phyloP scores from a whole-genome alignment of 2,329 filamentous ascomycete species.

The Mycosphaerelloides madeirae region DNA sequence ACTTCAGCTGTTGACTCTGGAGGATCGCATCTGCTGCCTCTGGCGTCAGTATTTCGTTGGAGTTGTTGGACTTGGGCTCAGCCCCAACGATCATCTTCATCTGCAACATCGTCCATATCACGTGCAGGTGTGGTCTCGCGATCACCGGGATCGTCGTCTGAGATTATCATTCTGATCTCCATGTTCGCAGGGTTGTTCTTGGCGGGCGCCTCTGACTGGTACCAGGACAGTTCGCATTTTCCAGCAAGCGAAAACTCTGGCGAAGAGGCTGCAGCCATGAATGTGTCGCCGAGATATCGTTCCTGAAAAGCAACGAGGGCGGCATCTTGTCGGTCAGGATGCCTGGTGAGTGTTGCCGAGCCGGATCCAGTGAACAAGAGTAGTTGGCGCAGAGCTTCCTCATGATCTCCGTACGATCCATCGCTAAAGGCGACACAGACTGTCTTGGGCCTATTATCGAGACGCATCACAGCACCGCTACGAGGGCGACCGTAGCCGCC shows the following conservation, averaged over 20 bases:
- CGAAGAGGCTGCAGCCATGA: slow-evolving; percentile 26
- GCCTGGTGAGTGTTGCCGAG: slow-evolving; percentile 34
- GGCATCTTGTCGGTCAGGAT: slow-evolving; percentile 36
- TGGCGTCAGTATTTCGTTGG: too few relatives aligned
- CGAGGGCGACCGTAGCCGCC: slow-evolving; percentile 43
- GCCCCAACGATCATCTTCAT: slow-evolving; percentile 23
- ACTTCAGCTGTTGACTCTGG: too few relatives aligned
- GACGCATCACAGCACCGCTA: slow-evolving; percentile 54
- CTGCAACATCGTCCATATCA: slow-evolving; percentile 14
- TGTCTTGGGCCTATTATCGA: slow-evolving; percentile 71
- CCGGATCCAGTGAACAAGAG: slow-evolving; percentile 43
- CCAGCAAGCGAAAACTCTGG: slow-evolving; percentile 56
- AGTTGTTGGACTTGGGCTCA: not conserved
- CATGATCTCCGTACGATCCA: slow-evolving; percentile 61
- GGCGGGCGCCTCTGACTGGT: slow-evolving; percentile 8
- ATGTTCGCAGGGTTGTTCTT: not conserved
- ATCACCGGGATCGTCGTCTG: not conserved
- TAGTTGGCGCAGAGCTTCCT: slow-evolving; percentile 67
- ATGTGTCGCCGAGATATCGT: slow-evolving; percentile 59
- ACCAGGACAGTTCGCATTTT: slow-evolving; percentile 63
- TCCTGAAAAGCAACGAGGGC: slow-evolving; percentile 42
- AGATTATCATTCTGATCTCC: not conserved
- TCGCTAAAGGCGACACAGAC: slow-evolving; percentile 51
- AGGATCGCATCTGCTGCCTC: too few relatives aligned
- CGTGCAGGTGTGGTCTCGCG: not conserved